Evolutionary conservation across 176 grass and related monocot species (phyloP), one percentile per base, ranked within the genome.

Genomic region (Eremochloa ophiuroides): DNA sequence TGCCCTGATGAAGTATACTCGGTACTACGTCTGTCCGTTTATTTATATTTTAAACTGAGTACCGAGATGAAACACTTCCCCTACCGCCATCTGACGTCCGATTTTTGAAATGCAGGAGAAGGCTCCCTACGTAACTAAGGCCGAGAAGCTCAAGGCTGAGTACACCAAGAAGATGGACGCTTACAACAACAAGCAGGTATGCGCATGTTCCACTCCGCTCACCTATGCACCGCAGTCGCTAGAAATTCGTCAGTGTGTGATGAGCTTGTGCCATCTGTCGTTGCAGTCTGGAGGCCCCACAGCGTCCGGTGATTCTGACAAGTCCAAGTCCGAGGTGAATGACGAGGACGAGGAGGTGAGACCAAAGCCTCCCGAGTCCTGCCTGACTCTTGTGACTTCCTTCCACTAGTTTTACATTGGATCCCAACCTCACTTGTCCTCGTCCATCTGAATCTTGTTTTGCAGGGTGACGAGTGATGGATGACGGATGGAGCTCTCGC

Each of bases 311-410:
- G 94, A 97, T 46, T 97, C 92, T 14, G 94, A 92, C 87, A 97
- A 97, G 85, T 94, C 92, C 78, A 94, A 92, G 78, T 97, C 94
- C 8, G 94, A 97, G 89, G 71, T 97, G 17, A 88, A 94, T 20
- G 91, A 97, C 17, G 91, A 91, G 27, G 92, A 91, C 0, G 82
- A 76, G 5, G 92, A 88, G 89, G 94, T 94, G 11, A 71, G 41
- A 30, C 18, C 14, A 18, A 41, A 43, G 1, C 16, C 66, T 37
- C 4, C 42, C 3, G 53, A 0, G n/a, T 25, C 53, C 50, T 22
- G 18, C 20, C 30, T 27, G 40, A 0, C 18, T 42, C 0, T 12
- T 11, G 12, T 0, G n/a, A n/a, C n/a, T n/a, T n/a, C n/a, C 7
- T 26, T 56, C 0, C 26, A 9, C 20, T 7, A 1, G 0, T 8